Conservation (phyloP, 805 yeast genomes). For the Candida berthetii region DNA sequence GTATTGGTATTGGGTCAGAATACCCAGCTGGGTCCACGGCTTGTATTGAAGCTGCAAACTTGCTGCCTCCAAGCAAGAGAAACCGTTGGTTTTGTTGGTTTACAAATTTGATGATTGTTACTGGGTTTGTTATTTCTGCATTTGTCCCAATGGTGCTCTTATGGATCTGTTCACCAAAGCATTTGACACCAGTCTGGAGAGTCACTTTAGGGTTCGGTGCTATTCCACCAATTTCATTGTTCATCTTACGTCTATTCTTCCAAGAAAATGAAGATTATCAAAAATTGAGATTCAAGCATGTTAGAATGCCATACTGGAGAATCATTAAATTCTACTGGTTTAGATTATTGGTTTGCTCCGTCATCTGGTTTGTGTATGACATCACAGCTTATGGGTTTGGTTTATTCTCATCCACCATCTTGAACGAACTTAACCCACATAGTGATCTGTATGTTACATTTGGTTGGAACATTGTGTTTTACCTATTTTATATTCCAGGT, state of each 20-base stretch:
- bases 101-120: conserved; percentile 83
- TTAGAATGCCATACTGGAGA: conserved; percentile 58
- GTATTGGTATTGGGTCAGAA: conserved; percentile 92
- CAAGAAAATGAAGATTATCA: conserved; percentile 67
- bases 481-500: conserved; percentile 87
- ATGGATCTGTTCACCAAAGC: conserved; percentile 71
- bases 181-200: conserved; percentile 87
- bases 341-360: conserved; percentile 59
- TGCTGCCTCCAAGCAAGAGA: conserved; percentile 75
- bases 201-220: conserved; percentile 87
- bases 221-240: conserved; percentile 73
- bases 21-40: conserved; percentile 93
- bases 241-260: conserved; percentile 71
- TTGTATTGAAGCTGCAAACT: conserved; percentile 83
- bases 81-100: conserved; percentile 88
- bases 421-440: conserved; percentile 55
- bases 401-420: conserved; percentile 70
- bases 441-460: conserved; percentile 65
- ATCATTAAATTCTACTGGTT: conserved; percentile 81
- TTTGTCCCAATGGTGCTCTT: conserved; percentile 82
- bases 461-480: conserved; percentile 91
- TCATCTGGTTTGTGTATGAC: conserved; percentile 91
- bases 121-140: conserved; percentile 77
- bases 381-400: conserved; percentile 86
- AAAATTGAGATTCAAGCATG: conserved; percentile 62